Conservation (phyloP, 78 protist species). For the Chrysochromulina tobinii region DNA sequence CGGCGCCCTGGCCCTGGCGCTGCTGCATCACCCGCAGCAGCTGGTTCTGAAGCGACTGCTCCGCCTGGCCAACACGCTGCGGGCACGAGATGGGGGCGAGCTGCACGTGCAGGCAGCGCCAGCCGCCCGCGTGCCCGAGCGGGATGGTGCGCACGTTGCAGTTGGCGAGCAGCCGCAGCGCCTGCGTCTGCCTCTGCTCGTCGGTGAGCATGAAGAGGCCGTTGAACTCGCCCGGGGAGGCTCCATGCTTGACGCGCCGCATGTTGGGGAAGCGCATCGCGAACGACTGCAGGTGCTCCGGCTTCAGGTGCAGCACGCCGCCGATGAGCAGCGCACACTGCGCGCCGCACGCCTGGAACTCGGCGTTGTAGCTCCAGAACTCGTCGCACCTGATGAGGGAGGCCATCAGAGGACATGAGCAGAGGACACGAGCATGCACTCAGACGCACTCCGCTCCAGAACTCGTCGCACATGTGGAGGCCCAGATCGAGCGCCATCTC, state of each 20-base stretch:
- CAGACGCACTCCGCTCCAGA: neutral
- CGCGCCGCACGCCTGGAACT: neutral
- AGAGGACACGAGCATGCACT: too few species aligned
- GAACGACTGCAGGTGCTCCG: neutral
- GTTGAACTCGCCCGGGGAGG: neutral
- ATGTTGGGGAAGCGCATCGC: neutral
- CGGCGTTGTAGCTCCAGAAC: neutral
- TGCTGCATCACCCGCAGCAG: neutral
- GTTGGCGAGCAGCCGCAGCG: neutral
- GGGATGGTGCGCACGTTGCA: neutral
- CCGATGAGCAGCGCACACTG: neutral
- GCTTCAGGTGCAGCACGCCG: neutral
- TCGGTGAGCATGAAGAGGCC: neutral
- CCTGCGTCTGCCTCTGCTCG: neutral
- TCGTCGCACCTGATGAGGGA: neutral
- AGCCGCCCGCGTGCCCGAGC: neutral
- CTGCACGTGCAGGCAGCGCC: slow-evolving; percentile 12
- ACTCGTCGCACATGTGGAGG: neutral
- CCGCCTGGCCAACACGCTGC: neutral
- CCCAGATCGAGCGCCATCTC: neutral
- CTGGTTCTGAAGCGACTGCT: neutral
- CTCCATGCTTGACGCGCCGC: neutral
- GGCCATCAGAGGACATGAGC: too few species aligned
- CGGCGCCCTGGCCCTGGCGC: neutral
- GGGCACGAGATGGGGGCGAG: neutral